phyloP scores from a whole-genome alignment of 1,139 yeast genomes.

The Pichia sp. region DNA sequence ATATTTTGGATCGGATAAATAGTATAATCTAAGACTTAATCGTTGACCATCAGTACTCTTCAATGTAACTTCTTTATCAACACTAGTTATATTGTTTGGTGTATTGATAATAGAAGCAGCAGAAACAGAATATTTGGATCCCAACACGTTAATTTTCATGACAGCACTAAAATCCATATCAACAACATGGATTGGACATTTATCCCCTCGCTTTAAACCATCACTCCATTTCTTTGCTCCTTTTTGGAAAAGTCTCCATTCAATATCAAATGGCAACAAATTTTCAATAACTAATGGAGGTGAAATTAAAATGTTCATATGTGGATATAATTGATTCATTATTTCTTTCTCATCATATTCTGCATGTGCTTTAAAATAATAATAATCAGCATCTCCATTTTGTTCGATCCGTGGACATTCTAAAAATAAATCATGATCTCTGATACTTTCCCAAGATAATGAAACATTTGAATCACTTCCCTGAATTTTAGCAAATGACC shows the following conservation, averaged over 20 bases:
- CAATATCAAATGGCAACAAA: conserved; percentile 73
- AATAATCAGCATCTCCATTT: conserved; percentile 34
- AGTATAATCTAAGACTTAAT: conserved; percentile 59
- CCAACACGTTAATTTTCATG: conserved; percentile 62
- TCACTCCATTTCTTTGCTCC: conserved; percentile 70
- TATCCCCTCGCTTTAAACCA: conserved; percentile 54
- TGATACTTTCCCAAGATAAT: conserved; percentile 63
- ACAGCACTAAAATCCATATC: conserved; percentile 54
- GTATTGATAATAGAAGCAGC: conserved; percentile 78
- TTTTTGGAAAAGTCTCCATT: conserved; percentile 73
- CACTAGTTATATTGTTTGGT: conserved; percentile 35
- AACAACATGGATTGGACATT: conserved; percentile 74
- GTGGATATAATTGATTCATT: conserved; percentile 73
- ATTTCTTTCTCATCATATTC: conserved; percentile 59
- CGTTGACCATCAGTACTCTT: conserved; percentile 57
- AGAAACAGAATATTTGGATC: conserved; percentile 59
- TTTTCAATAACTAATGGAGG: conserved; percentile 88
- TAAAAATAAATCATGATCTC: conserved; percentile 48
- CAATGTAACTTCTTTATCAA: conserved; percentile 34
- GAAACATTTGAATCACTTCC: conserved; percentile 16
- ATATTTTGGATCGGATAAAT: conserved; percentile 46
- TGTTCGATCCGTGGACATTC: conserved; percentile 46
- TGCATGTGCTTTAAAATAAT: conserved; percentile 72
- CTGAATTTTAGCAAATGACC: conserved; percentile 46
- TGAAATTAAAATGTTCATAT: conserved; percentile 67